Percentiles rank a stretch among this genome's conserved stretches.
phyloP scores from a whole-genome alignment of 805 yeast genomes.

The Teunomyces lycoperdinae region DNA sequence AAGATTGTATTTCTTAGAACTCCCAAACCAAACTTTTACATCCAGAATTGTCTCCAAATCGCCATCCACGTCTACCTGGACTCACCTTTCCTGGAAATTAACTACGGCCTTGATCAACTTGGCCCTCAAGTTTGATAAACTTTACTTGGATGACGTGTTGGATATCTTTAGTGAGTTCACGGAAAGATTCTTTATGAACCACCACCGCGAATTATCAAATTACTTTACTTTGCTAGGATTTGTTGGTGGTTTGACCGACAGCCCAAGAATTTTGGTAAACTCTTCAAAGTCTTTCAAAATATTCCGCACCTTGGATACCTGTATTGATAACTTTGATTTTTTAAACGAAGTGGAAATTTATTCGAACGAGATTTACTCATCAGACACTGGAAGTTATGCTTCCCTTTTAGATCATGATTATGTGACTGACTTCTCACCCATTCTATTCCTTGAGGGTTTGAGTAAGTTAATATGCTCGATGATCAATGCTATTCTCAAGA shows the following conservation, averaged over 20 bases:
- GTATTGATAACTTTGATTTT: constrained; percentile 38
- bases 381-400: constrained; percentile 10
- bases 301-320: constrained; percentile 32
- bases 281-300: constrained; percentile 25
- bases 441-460: constrained; percentile 33
- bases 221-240: constrained; percentile 37
- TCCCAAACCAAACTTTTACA: constrained; percentile 45
- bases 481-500: constrained; percentile 26
- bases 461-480: constrained; percentile 35
- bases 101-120: constrained; percentile 32
- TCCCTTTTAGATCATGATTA: constrained; percentile 23
- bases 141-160: constrained; percentile 22
- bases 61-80: constrained; percentile 25
- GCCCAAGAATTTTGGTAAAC: constrained; percentile 25
- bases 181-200: constrained; percentile 19
- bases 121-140: constrained; percentile 21
- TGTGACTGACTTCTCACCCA: constrained; percentile 31
- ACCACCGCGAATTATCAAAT: constrained; percentile 23
- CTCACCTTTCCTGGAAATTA: constrained; percentile 29
- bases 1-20: constrained; percentile 44
- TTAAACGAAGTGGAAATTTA: constrained; percentile 34
- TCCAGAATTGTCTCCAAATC: constrained; percentile 29
- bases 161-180: constrained; percentile 27
- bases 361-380: constrained; percentile 17
- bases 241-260: constrained; percentile 26